Evolutionary conservation across 1,284 basidiomycete genomes (phyloP), one percentile per base, ranked within the genome.

Genomic region (Gymnopus androsaceus): DNA sequence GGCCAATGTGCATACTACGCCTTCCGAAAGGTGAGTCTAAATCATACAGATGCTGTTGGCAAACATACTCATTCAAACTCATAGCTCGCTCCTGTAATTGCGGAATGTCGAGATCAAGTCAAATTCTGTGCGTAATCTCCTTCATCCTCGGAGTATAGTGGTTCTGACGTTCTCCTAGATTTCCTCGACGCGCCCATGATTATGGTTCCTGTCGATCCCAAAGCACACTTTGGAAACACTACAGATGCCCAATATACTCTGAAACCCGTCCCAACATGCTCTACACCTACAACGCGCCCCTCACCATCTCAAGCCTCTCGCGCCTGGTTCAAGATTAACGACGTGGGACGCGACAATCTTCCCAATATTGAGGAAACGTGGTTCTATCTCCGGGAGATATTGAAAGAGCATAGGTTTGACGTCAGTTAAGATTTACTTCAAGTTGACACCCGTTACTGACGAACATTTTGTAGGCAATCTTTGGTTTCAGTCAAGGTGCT

Each of bases 321-420:
- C 12, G 55, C 48, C 4, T 58, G 57, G 57, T 58, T 58, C 44
- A 55, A 49, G 19, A 58, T 58, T 3, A 50, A 51, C 21, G 42
- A 58, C 33, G 48, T 40, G 19, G 57, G 52, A 11, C 47, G 48
- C 8, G 53, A 58, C 52, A 49, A 46, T 15, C 34, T 58, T 28
- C 52, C 44, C 4, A 48, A 42, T 4, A 51, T 51, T 34, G 40
- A 51, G 25, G 42, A 38, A 15, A 52, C 55, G 28, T 47, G 54
- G 42, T n/a, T 21, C 1, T 48, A 51, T 40, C 37, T 58, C 14
- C 47, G 47, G n/a, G 49, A 55, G 4, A 33, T 41, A 4, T 23
- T 58, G 7, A 44, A 45, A 42, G 23, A 46, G 28, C 40, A 58
- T 41, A 31, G 12, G 2, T 58, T 58, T 12, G 57, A 58, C 33